Conservation (phyloP, 441 rosid genomes). For the Bruguiera hainesii region DNA sequence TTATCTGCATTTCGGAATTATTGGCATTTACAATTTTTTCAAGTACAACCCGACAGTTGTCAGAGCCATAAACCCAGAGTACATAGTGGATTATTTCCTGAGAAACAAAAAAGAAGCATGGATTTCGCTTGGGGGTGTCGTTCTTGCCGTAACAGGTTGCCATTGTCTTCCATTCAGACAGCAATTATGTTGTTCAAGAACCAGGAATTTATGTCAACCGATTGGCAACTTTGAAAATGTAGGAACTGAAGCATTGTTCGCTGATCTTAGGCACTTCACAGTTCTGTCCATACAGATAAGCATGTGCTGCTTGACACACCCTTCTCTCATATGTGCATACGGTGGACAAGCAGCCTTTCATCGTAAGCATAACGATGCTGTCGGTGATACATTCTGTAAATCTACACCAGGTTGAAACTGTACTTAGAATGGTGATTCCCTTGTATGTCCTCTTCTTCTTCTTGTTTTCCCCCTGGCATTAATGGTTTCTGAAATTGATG, state of each 20-base stretch:
- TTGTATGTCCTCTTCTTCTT: neutral
- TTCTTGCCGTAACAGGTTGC: slow-evolving; percentile 57
- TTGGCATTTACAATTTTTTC: slow-evolving; percentile 64
- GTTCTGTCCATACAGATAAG: slow-evolving; percentile 70
- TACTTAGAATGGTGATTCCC: neutral
- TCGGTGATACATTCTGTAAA: slow-evolving; percentile 56
- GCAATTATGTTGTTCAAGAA: neutral
- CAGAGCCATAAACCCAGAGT: slow-evolving; percentile 66
- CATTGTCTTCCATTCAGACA: neutral
- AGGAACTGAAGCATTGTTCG: slow-evolving; percentile 92
- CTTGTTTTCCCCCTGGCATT: neutral
- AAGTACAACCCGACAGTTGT: slow-evolving; percentile 52
- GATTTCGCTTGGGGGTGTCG: slow-evolving; percentile 73
- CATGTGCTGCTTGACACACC: slow-evolving; percentile 52
- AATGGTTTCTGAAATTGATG: neutral
- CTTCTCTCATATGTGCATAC: slow-evolving; percentile 51
- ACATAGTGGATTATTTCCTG: slow-evolving; percentile 51
- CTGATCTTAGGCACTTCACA: slow-evolving; percentile 82
- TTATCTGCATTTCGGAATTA: slow-evolving; percentile 41
- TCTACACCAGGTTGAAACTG: slow-evolving; percentile 49
- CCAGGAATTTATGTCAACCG: neutral
- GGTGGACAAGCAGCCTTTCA: slow-evolving; percentile 79
- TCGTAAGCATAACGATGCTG: slow-evolving; percentile 40
- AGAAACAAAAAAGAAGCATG: slow-evolving; percentile 54
- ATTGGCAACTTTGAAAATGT: too few relatives aligned